Percentiles rank a stretch among this genome's conserved stretches.
Conservation (phyloP, 768 basidiomycete genomes). For the Amylocystis lapponica region DNA sequence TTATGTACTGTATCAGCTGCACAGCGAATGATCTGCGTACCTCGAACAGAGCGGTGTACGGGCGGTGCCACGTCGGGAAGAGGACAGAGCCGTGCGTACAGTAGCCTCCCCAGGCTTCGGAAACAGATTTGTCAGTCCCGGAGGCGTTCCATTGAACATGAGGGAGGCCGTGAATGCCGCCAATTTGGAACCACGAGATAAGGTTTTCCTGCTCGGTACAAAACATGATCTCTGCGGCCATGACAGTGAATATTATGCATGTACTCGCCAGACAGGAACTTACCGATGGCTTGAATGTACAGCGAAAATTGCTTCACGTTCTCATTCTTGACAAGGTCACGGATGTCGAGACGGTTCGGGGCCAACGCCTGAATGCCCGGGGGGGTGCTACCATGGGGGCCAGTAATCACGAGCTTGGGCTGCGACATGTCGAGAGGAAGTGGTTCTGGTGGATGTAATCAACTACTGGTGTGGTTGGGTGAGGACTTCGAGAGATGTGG, state of each 20-base stretch:
- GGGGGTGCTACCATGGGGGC: too few species aligned
- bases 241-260: too few species aligned
- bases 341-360: conserved; percentile 12
- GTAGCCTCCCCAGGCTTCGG: conserved; percentile 40
- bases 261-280: too few species aligned
- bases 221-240: too few species aligned
- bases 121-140: conserved; percentile 21
- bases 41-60: conserved; percentile 46
- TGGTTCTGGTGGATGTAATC: too few species aligned
- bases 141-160: conserved; percentile 39
- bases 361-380: too few species aligned
- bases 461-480: too few species aligned
- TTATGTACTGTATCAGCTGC: neutral
- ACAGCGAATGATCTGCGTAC: too few species aligned
- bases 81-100: conserved; percentile 49
- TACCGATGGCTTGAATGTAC: conserved; percentile 46
- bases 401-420: too few species aligned
- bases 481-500: too few species aligned
- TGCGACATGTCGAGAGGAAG: too few species aligned
- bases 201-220: too few species aligned
- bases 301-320: conserved; percentile 47
- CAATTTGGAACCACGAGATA: conserved; percentile 40
- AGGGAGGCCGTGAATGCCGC: conserved; percentile 49
- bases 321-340: conserved; percentile 28
- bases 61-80: conserved; percentile 54